phyloP scores from a whole-genome alignment of 768 basidiomycete genomes.

The Rhizopogon roseolus region DNA sequence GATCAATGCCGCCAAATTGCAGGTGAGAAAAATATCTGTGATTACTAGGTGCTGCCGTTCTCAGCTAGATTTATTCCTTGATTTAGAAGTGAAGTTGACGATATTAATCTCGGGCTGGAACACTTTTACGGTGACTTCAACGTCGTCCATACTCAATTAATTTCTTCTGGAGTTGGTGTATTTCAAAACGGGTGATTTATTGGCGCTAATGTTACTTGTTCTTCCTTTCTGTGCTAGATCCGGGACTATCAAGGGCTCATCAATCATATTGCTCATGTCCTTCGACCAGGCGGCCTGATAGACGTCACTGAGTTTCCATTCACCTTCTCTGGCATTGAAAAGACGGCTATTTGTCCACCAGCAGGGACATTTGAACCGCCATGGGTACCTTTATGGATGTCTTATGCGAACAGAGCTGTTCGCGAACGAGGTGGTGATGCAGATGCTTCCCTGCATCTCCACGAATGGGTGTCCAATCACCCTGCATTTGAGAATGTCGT shows the following conservation, averaged over 20 bases:
- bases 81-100: slow-evolving; percentile 74
- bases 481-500: slow-evolving; percentile 55
- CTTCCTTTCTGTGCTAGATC: slow-evolving; percentile 43
- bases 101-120: slow-evolving; percentile 79
- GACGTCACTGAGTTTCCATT: slow-evolving; percentile 70
- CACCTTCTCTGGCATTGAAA: slow-evolving; percentile 49
- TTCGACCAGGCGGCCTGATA: slow-evolving; percentile 68
- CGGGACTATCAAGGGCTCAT: slow-evolving; percentile 61
- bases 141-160: slow-evolving; percentile 67
- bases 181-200: neutral
- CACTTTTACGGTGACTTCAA: slow-evolving; percentile 79
- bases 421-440: slow-evolving; percentile 53
- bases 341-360: slow-evolving; percentile 37
- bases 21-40: slow-evolving; percentile 38
- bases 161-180: slow-evolving; percentile 66
- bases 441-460: slow-evolving; percentile 55
- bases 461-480: slow-evolving; percentile 50
- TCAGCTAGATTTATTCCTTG: slow-evolving; percentile 4
- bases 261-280: slow-evolving; percentile 59
- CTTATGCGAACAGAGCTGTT: slow-evolving; percentile 48
- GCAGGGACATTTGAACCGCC: slow-evolving; percentile 42
- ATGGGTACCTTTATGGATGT: slow-evolving; percentile 62
- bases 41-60: slow-evolving; percentile 1
- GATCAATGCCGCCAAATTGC: slow-evolving; percentile 65
- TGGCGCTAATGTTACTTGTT: slow-evolving; percentile 5